These are phyloP conservation scores for Crithidia acanthocephali DNA, from an alignment of 208 protist species.

Conservation along the genomic window DNA sequence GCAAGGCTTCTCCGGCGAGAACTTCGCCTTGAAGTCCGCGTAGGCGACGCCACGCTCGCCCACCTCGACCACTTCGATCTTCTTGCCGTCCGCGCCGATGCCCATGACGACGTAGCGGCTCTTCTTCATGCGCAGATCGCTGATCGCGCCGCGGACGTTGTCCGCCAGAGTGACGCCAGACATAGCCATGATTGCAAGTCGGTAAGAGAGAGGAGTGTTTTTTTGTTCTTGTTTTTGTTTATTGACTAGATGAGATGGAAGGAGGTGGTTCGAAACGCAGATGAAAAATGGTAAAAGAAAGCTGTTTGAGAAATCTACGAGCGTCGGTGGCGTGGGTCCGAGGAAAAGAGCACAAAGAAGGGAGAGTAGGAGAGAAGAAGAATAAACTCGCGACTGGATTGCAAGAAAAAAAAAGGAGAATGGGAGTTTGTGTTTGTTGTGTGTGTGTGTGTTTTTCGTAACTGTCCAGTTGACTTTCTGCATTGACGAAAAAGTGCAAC, in stretches of 20 bases:
- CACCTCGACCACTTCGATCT: conserved; percentile 79
- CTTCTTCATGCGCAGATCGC: conserved; percentile 88
- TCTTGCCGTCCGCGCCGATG: conserved; percentile 80
- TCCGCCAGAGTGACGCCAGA: conserved; percentile 86
- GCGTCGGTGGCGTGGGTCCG: too few relatives aligned
- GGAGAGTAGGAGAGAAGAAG: background rate
- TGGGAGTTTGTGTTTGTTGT: too few relatives aligned
- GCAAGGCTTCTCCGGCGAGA: conserved; percentile 75
- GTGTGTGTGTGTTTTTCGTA: too few relatives aligned
- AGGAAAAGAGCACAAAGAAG: background rate
- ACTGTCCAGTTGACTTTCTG: too few relatives aligned
- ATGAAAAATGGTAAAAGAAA: background rate
- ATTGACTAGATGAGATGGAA: conserved; percentile 3
- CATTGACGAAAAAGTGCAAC: too few relatives aligned
- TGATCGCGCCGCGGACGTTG: conserved; percentile 66
- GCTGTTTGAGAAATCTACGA: background rate
- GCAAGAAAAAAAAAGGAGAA: too few relatives aligned
- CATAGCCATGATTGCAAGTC: conserved; percentile 64
- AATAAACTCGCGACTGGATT: too few relatives aligned
- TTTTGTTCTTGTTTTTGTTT: background rate
- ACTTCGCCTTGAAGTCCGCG: conserved; percentile 69
- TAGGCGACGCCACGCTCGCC: conserved; percentile 62
- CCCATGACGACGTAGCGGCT: conserved; percentile 82
- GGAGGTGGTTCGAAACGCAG: background rate
- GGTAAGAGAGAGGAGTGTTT: conserved; percentile 10